Evolutionary conservation across 2,329 filamentous ascomycete species (phyloP), one percentile per base, ranked within the genome.

Genomic region (Nakataea oryzae): DNA sequence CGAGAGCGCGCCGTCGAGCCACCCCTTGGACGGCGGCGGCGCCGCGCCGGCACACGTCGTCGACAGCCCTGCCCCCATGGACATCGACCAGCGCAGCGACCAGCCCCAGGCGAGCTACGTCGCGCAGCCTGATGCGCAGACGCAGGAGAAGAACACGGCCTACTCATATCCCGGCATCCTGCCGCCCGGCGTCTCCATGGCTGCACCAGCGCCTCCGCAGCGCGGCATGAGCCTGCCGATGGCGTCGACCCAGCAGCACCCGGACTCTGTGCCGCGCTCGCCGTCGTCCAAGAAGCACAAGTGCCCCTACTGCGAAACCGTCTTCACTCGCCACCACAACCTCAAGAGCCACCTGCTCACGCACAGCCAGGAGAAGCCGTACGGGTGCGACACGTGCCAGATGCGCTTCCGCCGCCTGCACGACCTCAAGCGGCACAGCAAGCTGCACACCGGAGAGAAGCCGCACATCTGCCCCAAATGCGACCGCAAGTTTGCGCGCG

Each of bases 281-380:
- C 87, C 89, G 0, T 87, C 87, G 29, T 75, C 76, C 61, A 97
- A 96, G 77, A 93, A 95, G 70, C 93, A 99, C 78, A 96, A 95
- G 74, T 99, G 95, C 71, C 93, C 91, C 0, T 96, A 96, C 74
- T 99, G 95, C 79, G 86, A 91, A 54, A 97, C 95, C 6, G 95
- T 96, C 70, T 99, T 99, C 69, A 99, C 95, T 30, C 86, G 95
- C 57, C 95, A 97, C 72, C 95, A 97, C 73, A 97, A 99, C 70
- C 83, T 97, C 30, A 99, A 97, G 77, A 97, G 92, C 68, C 95
- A 99, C 76, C 83, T 99, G 63, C 84, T 99, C 72, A 97, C 95
- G 0, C 95, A 97, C 74, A 97, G 93, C 70, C 93, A 99, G 79
- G 95, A 99, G 74, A 99, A 99, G 75, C 95, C 95, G 0, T 99